These are phyloP conservation scores for Umbelopsis sp. DNA, from an alignment of 192 early-diverging fungal species.

Conservation along the genomic window DNA sequence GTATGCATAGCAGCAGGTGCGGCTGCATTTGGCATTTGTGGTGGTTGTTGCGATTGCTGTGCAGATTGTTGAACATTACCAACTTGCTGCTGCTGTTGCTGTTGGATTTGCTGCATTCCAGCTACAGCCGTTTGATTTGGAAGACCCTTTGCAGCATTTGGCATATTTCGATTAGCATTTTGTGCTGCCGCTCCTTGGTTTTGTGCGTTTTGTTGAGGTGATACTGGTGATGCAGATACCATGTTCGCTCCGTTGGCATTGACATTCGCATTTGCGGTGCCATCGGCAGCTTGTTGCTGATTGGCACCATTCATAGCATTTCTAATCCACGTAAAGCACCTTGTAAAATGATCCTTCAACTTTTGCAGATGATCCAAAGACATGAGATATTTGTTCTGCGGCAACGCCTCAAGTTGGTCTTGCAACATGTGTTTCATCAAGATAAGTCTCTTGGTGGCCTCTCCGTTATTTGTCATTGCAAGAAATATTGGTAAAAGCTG, in stretches of 20 bases:
- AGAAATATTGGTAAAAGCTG: conserved; percentile 50
- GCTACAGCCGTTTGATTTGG: conserved; percentile 20
- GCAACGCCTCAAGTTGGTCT: conserved; percentile 45
- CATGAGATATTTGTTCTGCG: conserved; percentile 50
- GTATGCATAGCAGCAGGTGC: conserved; percentile 3
- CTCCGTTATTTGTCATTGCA: conserved; percentile 45
- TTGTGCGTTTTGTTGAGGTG: conserved; percentile 16
- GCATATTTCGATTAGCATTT: conserved; percentile 1
- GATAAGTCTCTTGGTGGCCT: conserved; percentile 50
- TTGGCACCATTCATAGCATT: conserved; percentile 20
- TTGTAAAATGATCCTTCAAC: conserved; percentile 47
- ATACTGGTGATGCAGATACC: background rate
- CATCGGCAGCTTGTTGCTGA: conserved; percentile 16
- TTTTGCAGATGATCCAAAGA: conserved; percentile 46
- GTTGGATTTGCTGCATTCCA: background rate
- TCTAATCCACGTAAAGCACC: conserved; percentile 50
- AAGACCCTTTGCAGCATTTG: background rate
- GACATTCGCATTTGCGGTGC: conserved; percentile 8
- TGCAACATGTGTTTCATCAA: conserved; percentile 59
- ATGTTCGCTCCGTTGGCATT: background rate
- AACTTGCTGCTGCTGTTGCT: conserved; percentile 4
- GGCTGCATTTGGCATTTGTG: conserved; percentile 19
- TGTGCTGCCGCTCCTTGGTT: background rate
- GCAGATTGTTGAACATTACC: conserved; percentile 4
- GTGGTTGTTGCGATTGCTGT: conserved; percentile 22